These are phyloP conservation scores for Barnettozyma hawaiiensis DNA, from an alignment of 1,139 yeast species.

Conservation along the genomic window DNA sequence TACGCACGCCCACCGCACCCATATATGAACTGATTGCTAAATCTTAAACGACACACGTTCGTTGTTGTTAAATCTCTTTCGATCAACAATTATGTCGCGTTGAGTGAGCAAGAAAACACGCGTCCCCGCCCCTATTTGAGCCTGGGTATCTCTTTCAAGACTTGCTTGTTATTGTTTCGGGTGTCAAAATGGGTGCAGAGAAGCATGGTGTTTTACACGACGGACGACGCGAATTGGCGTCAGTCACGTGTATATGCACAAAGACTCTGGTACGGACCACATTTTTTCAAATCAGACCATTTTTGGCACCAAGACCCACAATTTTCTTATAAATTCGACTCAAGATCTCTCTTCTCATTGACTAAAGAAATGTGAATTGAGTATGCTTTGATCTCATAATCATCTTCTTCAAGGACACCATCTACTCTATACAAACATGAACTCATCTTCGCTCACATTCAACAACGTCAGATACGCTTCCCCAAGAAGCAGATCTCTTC, in stretches of 20 bases:
- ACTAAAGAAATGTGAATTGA: neutral
- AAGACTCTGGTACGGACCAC: neutral
- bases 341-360: neutral
- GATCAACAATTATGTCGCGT: no score
- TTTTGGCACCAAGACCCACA: constrained; percentile 1
- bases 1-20: no score
- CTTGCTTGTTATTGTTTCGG: constrained; percentile 2
- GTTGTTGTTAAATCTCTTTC: no score
- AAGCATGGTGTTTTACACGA: no score
- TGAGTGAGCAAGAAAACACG: no score
- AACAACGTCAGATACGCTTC: constrained; percentile 18
- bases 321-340: neutral
- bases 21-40: no score
- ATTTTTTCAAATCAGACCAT: constrained; percentile 1
- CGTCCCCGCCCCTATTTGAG: no score
- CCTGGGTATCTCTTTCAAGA: neutral
- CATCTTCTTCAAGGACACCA: neutral
- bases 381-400: neutral
- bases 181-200: constrained; percentile 4
- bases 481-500: constrained; percentile 9
- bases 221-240: constrained; percentile 17
- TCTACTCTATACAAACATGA: constrained; percentile 2
- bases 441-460: constrained; percentile 7
- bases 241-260: constrained; percentile 10
- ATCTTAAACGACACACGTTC: no score